Evolutionary conservation across 768 basidiomycete genomes (phyloP), one percentile per base, ranked within the genome.

Genomic region (Tulasnella calospora): DNA sequence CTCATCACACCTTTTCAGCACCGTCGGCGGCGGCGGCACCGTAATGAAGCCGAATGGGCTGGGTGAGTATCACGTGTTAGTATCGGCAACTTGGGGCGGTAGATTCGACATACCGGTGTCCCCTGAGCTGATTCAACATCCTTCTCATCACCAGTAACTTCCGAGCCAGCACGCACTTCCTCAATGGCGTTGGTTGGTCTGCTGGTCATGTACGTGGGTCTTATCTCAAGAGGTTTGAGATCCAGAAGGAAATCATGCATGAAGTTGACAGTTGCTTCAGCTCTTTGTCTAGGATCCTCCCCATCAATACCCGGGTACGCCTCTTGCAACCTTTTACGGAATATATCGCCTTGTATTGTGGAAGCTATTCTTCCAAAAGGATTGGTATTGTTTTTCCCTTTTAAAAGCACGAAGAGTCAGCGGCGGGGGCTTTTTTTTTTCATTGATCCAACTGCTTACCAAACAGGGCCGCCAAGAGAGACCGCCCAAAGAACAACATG

Each of bases 241-340:
- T 76, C 55, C 10, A 76, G 35, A 7, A 76, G 23, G 40, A 67
- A 76, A n/a, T 76, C 75, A 36, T 76, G 75, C 33, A 76, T 33
- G 61, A 76, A 76, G 9, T 17, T 41, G 38, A 30, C 36, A 9
- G 75, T 76, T 23, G 75, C 47, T 9, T 55, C 30, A 5, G 57
- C 47, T 69, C 36, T 23, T 38, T 36, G 55, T 7, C 12, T 30
- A 10, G 23, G 46, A 40, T 67, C 75, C 27, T 55, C 17, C 15
- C 75, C 57, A 12, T 38, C 55, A n/a, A 76, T 33, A 8, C 57
- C 55, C 13, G 75, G 75, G 38, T 76, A 76, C 21, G 35, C 17
- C 15, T 38, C 40, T n/a, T 41, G 9, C 57, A 76, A 19, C 36
- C 57, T 67, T 40, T 33, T 51, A 13, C 61, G 75, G 38, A 76